Evolutionary conservation across 805 yeast genomes (phyloP).

Genomic region (Starmerella lactis-condensi): DNA sequence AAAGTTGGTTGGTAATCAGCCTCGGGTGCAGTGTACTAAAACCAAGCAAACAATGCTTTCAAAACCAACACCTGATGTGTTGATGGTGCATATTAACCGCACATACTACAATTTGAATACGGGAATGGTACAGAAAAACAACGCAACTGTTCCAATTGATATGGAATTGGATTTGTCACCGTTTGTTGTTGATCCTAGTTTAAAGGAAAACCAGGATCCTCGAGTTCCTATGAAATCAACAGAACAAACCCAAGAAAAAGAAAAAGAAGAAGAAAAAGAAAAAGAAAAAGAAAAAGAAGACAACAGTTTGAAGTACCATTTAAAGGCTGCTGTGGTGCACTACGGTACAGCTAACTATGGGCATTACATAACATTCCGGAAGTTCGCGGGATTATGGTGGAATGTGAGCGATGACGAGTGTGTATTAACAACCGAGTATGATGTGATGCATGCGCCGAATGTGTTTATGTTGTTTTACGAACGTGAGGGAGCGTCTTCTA

Average conservation of each 20-base stretch:
- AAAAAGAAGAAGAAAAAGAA: slow-evolving; percentile 3
- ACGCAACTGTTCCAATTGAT: slow-evolving; percentile 67
- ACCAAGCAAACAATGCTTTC: slow-evolving; percentile 66
- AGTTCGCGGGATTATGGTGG: slow-evolving; percentile 80
- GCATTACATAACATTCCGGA: slow-evolving; percentile 83
- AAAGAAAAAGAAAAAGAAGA: slow-evolving; percentile 3
- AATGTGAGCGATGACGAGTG: slow-evolving; percentile 82
- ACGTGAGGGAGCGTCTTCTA: slow-evolving; percentile 10
- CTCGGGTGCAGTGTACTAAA: slow-evolving; percentile 57
- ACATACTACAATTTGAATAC: slow-evolving; percentile 82
- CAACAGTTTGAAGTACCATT: slow-evolving; percentile 29
- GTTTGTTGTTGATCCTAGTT: slow-evolving; percentile 44
- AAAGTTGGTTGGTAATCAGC: slow-evolving; percentile 51
- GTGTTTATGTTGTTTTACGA: slow-evolving; percentile 89
- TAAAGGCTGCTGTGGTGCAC: slow-evolving; percentile 78
- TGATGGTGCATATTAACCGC: slow-evolving; percentile 76
- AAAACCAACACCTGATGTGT: slow-evolving; percentile 46
- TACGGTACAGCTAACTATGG: slow-evolving; percentile 95
- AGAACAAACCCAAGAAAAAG: too few species aligned
- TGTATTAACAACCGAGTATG: slow-evolving; percentile 57
- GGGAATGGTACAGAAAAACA: slow-evolving; percentile 65
- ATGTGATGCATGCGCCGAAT: slow-evolving; percentile 67
- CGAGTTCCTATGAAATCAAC: slow-evolving; percentile 53
- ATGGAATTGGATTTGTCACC: slow-evolving; percentile 44
- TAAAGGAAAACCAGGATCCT: slow-evolving; percentile 63